Conservation (phyloP, 2,329 filamentous ascomycete species). For the Septoria linicola region DNA sequence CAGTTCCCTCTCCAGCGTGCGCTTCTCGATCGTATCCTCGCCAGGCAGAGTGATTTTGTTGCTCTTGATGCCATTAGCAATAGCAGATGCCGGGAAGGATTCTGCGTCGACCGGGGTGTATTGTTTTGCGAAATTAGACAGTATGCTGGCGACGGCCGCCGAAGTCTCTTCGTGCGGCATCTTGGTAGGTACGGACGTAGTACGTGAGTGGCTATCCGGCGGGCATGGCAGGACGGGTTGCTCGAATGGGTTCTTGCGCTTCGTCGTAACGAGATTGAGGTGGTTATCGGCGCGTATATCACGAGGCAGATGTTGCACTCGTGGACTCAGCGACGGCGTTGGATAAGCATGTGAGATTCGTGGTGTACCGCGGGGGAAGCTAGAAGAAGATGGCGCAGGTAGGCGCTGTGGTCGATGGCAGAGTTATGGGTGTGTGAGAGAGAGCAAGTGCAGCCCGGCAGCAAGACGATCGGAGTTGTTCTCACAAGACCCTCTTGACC, state of each 20-base stretch:
- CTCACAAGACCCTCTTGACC: too few relatives aligned
- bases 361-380: too few relatives aligned
- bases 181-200: slow-evolving; percentile 4
- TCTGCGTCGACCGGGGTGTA: slow-evolving; percentile 45
- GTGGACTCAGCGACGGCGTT: not conserved
- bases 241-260: slow-evolving; percentile 21
- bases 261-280: slow-evolving; percentile 21
- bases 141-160: slow-evolving; percentile 40
- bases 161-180: slow-evolving; percentile 38
- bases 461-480: too few relatives aligned
- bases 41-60: slow-evolving; percentile 72
- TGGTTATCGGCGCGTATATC: not conserved
- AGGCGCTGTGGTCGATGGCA: too few relatives aligned
- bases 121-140: slow-evolving; percentile 51
- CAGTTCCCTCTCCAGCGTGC: slow-evolving; percentile 77
- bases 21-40: slow-evolving; percentile 70
- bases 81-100: slow-evolving; percentile 47
- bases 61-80: slow-evolving; percentile 52
- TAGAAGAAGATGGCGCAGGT: too few relatives aligned
- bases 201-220: slow-evolving; percentile 19
- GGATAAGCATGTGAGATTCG: too few relatives aligned
- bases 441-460: too few relatives aligned
- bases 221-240: slow-evolving; percentile 23
- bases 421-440: too few relatives aligned
- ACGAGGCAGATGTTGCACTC: not conserved